phyloP scores from a whole-genome alignment of 257 asterid species.

The Solanum pennellii region DNA sequence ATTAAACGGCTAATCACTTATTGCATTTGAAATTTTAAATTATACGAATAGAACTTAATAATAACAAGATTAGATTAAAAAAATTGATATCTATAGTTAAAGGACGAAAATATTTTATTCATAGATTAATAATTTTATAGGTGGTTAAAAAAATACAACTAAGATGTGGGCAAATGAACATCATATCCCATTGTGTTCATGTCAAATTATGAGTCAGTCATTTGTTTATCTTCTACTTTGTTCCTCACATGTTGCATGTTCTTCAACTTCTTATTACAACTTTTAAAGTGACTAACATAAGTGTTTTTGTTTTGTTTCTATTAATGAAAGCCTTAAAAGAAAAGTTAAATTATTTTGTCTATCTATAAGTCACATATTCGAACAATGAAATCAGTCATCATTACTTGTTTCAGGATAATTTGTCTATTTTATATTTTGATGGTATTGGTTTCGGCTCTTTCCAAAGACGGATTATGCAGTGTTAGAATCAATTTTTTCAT shows the following conservation, averaged over 20 bases:
- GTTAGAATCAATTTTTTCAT: not conserved
- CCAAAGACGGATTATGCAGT: not conserved
- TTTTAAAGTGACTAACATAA: not conserved
- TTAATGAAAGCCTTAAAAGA: not conserved
- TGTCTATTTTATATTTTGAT: not conserved
- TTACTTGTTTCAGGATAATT: not conserved
- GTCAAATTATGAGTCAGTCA: not conserved
- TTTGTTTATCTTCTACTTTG: not conserved
- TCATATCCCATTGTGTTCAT: not conserved
- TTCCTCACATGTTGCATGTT: not conserved
- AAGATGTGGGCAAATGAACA: not conserved
- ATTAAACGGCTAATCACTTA: not conserved
- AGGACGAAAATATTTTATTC: not conserved
- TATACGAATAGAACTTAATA: not conserved
- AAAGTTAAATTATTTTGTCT: not conserved
- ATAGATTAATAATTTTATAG: not conserved
- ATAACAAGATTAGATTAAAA: not conserved
- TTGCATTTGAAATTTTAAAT: not conserved
- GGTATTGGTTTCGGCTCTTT: not conserved
- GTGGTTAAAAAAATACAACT: not conserved
- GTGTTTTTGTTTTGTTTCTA: not conserved
- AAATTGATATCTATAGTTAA: not conserved
- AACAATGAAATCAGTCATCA: not conserved
- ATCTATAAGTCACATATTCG: not conserved
- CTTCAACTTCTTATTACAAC: not conserved